Percentiles rank a stretch among this genome's conserved stretches.
Conservation (phyloP, 2,329 filamentous ascomycete species). For the Ophiostoma quercus region DNA sequence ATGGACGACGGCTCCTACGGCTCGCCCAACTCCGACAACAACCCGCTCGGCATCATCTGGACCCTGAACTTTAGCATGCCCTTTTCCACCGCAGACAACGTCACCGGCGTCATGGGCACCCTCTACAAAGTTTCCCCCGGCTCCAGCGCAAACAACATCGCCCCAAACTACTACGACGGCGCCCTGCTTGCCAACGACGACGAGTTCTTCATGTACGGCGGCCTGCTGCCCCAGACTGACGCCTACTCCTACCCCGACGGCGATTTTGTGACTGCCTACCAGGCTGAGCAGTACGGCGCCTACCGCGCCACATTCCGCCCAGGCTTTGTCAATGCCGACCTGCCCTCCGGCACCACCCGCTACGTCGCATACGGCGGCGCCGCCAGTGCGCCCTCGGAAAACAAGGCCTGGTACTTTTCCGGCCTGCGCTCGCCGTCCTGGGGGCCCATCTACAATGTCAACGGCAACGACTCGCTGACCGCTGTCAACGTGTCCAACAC, state of each 20-base stretch:
- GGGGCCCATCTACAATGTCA: slow-evolving; percentile 44
- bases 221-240: slow-evolving; percentile 40
- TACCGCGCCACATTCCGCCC: slow-evolving; percentile 40
- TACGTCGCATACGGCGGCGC: slow-evolving; percentile 62
- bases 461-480: slow-evolving; percentile 34
- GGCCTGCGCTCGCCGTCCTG: slow-evolving; percentile 51
- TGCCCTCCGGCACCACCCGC: slow-evolving; percentile 48
- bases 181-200: slow-evolving; percentile 60
- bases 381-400: slow-evolving; percentile 62
- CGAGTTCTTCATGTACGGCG: slow-evolving; percentile 61
- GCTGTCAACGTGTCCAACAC: slow-evolving; percentile 48
- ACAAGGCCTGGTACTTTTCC: slow-evolving; percentile 66
- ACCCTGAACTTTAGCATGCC: slow-evolving; percentile 54
- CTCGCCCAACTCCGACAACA: slow-evolving; percentile 38
- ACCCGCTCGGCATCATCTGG: slow-evolving; percentile 49
- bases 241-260: slow-evolving; percentile 38
- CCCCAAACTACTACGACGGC: slow-evolving; percentile 57
- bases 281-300: slow-evolving; percentile 48
- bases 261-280: slow-evolving; percentile 47
- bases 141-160: slow-evolving; percentile 45
- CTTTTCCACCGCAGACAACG: slow-evolving; percentile 50
- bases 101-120: slow-evolving; percentile 46
- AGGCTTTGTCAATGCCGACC: slow-evolving; percentile 39
- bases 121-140: slow-evolving; percentile 45
- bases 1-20: slow-evolving; percentile 41